Conservation (phyloP, 2,329 filamentous ascomycete genomes). For the Stemphylium lycopersici region DNA sequence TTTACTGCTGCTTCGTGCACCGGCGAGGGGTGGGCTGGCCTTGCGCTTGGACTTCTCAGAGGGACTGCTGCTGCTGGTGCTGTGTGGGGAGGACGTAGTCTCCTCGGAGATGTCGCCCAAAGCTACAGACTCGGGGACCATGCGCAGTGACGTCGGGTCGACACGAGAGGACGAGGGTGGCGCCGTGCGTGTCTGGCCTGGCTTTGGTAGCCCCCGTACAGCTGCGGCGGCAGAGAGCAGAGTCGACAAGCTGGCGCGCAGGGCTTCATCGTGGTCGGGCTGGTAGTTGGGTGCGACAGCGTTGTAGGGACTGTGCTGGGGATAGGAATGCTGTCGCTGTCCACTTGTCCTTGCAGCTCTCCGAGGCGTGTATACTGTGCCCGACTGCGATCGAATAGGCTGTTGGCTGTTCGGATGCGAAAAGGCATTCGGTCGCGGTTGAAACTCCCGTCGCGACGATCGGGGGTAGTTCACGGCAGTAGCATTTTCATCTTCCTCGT, state of each 20-base stretch:
- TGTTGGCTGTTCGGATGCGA: conserved; percentile 72
- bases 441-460: conserved; percentile 66
- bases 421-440: conserved; percentile 90
- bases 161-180: conserved; percentile 48
- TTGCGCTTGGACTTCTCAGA: conserved; percentile 55
- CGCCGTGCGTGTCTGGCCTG: conserved; percentile 43
- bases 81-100: conserved; percentile 33
- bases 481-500: conserved; percentile 71
- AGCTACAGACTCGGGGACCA: conserved; percentile 66
- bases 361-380: conserved; percentile 56
- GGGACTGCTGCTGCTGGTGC: conserved; percentile 33
- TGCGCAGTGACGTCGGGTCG: conserved; percentile 61
- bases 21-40: conserved; percentile 38
- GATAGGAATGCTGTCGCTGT: conserved; percentile 50
- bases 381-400: conserved; percentile 50
- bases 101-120: conserved; percentile 51
- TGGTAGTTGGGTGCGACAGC: conserved; percentile 77
- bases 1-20: conserved; percentile 51
- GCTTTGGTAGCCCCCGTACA: conserved; percentile 78
- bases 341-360: conserved; percentile 37
- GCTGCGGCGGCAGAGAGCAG: conserved; percentile 93
- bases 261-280: conserved; percentile 88
- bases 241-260: conserved; percentile 92
- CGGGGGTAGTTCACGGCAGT: conserved; percentile 75
- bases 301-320: conserved; percentile 65